Conservation (phyloP, 2,329 filamentous ascomycete species). For the Clonostachys rosea region DNA sequence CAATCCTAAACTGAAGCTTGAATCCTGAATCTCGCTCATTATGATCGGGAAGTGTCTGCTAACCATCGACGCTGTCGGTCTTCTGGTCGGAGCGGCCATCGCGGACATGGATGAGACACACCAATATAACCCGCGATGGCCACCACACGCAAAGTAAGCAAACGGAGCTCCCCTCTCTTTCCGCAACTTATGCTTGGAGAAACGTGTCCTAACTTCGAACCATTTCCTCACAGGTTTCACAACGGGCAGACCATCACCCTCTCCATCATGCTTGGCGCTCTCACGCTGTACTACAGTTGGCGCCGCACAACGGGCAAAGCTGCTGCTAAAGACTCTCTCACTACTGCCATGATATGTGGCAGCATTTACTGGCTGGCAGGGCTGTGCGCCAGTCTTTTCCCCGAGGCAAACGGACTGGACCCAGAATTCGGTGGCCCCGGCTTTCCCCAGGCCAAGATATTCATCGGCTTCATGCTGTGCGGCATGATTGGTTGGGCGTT, state of each 20-base stretch:
- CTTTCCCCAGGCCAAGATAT: conserved; percentile 29
- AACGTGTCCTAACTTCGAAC: too few relatives aligned
- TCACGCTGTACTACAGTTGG: conserved; percentile 34
- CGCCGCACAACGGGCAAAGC: conserved; percentile 8
- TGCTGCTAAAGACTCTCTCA: conserved; percentile 20
- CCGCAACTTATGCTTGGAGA: too few relatives aligned
- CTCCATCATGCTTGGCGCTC: conserved; percentile 27
- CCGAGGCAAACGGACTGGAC: conserved; percentile 31
- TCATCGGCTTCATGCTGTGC: conserved; percentile 13
- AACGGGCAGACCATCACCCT: conserved; percentile 34
- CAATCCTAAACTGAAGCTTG: too few relatives aligned
- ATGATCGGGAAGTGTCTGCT: conserved; percentile 26
- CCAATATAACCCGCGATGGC: conserved; percentile 36
- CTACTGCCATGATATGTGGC: conserved; percentile 25
- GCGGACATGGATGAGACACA: conserved; percentile 34
- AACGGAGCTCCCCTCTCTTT: too few relatives aligned
- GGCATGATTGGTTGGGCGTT: too few relatives aligned
- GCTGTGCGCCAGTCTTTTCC: conserved; percentile 26
- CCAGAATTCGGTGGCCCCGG: conserved; percentile 36
- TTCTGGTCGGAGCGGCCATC: conserved; percentile 28
- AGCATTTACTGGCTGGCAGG: conserved; percentile 36
- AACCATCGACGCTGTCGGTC: conserved; percentile 27
- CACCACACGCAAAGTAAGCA: conserved; percentile 37
- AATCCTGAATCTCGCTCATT: conserved; percentile 29
- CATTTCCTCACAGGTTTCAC: conserved; percentile 23